Evolutionary conservation across 371 early-diverging fungal genomes (phyloP).

Genomic region (Funneliformis caledonium): DNA sequence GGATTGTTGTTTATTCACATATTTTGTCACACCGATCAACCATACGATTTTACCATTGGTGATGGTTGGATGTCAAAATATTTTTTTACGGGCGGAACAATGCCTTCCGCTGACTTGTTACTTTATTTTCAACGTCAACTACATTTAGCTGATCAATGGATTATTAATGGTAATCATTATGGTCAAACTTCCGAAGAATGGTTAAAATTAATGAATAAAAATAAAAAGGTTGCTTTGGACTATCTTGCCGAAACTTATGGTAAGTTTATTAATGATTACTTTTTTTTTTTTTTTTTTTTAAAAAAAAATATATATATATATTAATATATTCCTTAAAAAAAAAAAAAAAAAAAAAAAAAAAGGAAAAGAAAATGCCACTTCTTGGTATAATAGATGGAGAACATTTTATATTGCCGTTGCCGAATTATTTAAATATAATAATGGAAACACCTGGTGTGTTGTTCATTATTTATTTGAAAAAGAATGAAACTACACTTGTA

Average conservation of each 20-base stretch:
- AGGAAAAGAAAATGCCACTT: slow-evolving; percentile 44
- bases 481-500: neutral
- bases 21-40: slow-evolving; percentile 54
- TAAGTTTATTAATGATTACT: neutral
- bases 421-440: slow-evolving; percentile 57
- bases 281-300: no score
- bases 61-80: slow-evolving; percentile 68
- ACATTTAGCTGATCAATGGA: slow-evolving; percentile 57
- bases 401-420: slow-evolving; percentile 59
- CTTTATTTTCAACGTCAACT: slow-evolving; percentile 58
- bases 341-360: slow-evolving; percentile 47
- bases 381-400: slow-evolving; percentile 64
- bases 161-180: slow-evolving; percentile 61
- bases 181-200: slow-evolving; percentile 55
- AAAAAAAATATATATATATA: slow-evolving; percentile 2
- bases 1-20: slow-evolving; percentile 61
- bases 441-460: slow-evolving; percentile 62
- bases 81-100: slow-evolving; percentile 68
- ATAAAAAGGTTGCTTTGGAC: neutral
- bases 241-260: slow-evolving; percentile 44
- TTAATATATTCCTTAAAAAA: slow-evolving; percentile 41
- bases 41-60: slow-evolving; percentile 62
- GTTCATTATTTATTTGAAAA: slow-evolving; percentile 59
- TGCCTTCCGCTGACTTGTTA: slow-evolving; percentile 57
- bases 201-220: slow-evolving; percentile 54